Percentiles rank a stretch among this genome's conserved stretches.
Conservation (phyloP, 768 basidiomycete genomes). For the Harrya chromipes region DNA sequence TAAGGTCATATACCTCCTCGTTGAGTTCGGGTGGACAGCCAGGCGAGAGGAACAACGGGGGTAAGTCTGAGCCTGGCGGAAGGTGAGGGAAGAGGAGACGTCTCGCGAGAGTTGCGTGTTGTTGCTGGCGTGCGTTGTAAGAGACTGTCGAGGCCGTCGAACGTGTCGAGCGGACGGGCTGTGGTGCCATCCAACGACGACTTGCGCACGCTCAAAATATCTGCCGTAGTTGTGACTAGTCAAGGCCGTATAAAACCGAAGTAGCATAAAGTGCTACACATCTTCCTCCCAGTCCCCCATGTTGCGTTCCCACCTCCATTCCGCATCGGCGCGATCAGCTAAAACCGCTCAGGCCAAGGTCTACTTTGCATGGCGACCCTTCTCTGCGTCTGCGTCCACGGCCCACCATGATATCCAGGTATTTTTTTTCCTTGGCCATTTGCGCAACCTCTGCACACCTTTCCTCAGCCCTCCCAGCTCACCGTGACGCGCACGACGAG, state of each 20-base stretch:
- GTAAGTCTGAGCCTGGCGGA: slow-evolving; percentile 41
- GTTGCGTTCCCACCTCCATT: slow-evolving; percentile 14
- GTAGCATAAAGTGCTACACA: not conserved
- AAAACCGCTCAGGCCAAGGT: slow-evolving; percentile 2
- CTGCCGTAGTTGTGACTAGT: too few species aligned
- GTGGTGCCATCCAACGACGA: too few species aligned
- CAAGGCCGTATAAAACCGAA: slow-evolving; percentile 25
- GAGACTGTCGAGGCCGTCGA: slow-evolving; percentile 26
- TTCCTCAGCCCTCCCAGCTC: slow-evolving; percentile 48
- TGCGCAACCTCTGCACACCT: not conserved
- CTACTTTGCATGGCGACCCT: slow-evolving; percentile 10
- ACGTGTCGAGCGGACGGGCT: slow-evolving; percentile 13
- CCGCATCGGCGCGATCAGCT: slow-evolving; percentile 11
- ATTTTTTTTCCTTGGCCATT: not conserved
- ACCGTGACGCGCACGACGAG: slow-evolving; percentile 44
- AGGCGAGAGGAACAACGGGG: slow-evolving; percentile 50
- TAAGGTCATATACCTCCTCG: slow-evolving; percentile 60
- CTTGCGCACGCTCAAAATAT: not conserved
- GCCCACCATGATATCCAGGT: slow-evolving; percentile 54
- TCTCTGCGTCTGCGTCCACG: slow-evolving; percentile 20
- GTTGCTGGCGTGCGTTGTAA: slow-evolving; percentile 17
- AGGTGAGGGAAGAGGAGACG: slow-evolving; percentile 66
- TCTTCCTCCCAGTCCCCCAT: slow-evolving; percentile 14
- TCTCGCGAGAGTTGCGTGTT: slow-evolving; percentile 40
- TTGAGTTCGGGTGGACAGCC: slow-evolving; percentile 52